These are phyloP conservation scores for Eragrostis nindensis DNA, from an alignment of 176 grass and related monocot genomes.

Conservation along the genomic window DNA sequence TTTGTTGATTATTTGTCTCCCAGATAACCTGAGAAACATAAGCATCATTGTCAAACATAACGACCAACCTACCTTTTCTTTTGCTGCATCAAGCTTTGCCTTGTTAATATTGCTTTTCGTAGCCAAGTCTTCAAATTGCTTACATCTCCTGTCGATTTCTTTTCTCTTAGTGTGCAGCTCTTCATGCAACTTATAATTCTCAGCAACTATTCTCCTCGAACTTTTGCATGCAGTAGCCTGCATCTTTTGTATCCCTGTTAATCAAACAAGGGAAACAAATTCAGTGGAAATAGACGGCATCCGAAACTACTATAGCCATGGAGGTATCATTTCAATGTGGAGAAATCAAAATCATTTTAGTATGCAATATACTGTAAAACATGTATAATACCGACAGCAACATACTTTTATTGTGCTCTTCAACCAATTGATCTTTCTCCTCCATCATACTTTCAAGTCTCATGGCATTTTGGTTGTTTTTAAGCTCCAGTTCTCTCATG, in stretches of 20 bases:
- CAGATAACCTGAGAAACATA: conserved; percentile 22
- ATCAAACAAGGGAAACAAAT: conserved; percentile 16
- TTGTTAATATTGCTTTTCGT: conserved; percentile 29
- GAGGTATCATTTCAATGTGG: background rate
- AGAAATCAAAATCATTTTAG: conserved; percentile 1
- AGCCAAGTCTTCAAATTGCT: conserved; percentile 40
- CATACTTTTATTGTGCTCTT: conserved; percentile 59
- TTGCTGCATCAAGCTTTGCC: conserved; percentile 32
- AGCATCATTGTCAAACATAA: conserved; percentile 17
- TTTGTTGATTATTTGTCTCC: background rate
- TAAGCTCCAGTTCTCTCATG: conserved; percentile 30
- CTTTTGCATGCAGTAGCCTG: conserved; percentile 25
- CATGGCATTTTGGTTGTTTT: conserved; percentile 42
- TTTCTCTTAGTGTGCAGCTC: conserved; percentile 32
- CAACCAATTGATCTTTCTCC: conserved; percentile 45
- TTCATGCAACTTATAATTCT: conserved; percentile 25
- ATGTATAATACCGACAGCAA: background rate
- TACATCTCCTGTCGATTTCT: conserved; percentile 22
- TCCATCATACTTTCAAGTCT: conserved; percentile 56
- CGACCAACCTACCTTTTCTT: conserved; percentile 22
- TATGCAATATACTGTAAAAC: conserved; percentile 6
- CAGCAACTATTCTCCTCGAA: conserved; percentile 29
- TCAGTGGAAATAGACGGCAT: conserved; percentile 9
- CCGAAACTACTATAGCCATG: background rate
- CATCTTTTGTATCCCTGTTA: conserved; percentile 45